Evolutionary conservation across 768 basidiomycete genomes (phyloP), one percentile per base, ranked within the genome.

Genomic region (Tricholoma furcatifolium): DNA sequence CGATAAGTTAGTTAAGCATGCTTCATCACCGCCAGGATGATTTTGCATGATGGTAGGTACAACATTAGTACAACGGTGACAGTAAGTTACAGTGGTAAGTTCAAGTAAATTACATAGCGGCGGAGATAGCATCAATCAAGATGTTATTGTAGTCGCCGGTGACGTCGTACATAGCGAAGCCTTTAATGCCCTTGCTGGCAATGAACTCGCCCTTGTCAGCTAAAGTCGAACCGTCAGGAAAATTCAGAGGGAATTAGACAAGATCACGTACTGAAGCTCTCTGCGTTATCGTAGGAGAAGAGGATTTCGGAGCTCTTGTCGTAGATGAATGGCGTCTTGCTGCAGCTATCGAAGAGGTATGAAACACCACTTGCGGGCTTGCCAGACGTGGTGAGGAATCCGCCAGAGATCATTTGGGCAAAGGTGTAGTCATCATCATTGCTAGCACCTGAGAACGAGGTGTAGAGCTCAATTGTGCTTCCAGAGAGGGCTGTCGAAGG

Each of bases 251-350:
- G n/a, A 24, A 6, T 14, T n/a, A 34, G 4, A 6, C 9, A 17
- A 31, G 42, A 1, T 1, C 34, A 2, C 42, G 10, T 60, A 77
- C 80, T 65, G 55, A 88, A 86, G 12, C 87, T 84, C 30, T 67
- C 63, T 0, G 81, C 69, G 50, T 90, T 75, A 56, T 91, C 89
- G 54, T 75, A 91, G 2, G 88, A 84, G 18, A 91, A 74, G 78
- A 88, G 74, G 24, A 81, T 72, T 35, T 82, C 63, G 0, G 73
- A 71, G 1, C 63, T 70, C 4, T 74, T 50, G 62, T 85, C 75
- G 67, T 88, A 91, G n/a, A 91, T 77, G 51, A 79, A 88, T 0
- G 87, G 82, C 85, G 89, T 91, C 67, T 89, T 80, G 56, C 81
- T 85, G 73, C 89, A 91, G 2, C 71, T 62, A 56, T 91, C 87